Percentiles rank a stretch among this genome's conserved stretches.
These are phyloP conservation scores for Pestalotiopsis sp. DNA, from an alignment of 2,329 filamentous ascomycete species.

Conservation along the genomic window DNA sequence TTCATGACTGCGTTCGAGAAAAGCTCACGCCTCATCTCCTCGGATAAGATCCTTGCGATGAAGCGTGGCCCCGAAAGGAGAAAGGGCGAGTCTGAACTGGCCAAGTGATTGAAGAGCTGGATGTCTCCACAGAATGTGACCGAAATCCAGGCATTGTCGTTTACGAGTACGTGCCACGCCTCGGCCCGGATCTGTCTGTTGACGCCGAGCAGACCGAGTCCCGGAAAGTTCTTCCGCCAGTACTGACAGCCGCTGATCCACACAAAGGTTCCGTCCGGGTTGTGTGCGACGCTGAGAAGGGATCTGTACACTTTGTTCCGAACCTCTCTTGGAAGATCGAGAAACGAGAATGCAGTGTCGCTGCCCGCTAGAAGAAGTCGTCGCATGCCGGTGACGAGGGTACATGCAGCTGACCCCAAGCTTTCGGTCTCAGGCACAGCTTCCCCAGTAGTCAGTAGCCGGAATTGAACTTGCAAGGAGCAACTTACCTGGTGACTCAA, in stretches of 20 bases:
- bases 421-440: too few species aligned
- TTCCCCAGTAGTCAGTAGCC: too few species aligned
- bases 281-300: neutral
- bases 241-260: too few species aligned
- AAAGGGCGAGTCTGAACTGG: neutral
- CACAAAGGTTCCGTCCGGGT: too few species aligned
- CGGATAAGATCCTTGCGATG: too few species aligned
- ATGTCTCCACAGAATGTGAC: neutral
- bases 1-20: too few species aligned
- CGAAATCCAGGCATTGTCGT: neutral
- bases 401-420: neutral
- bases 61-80: too few species aligned
- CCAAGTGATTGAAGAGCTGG: neutral
- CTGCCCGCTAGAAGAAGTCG: neutral
- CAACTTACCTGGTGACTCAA: too few species aligned
- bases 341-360: neutral
- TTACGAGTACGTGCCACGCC: neutral
- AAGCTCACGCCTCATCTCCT: too few species aligned
- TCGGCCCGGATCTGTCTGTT: constrained; percentile 1
- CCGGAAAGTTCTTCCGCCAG: neutral
- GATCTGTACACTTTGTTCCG: neutral
- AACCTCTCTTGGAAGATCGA: neutral
- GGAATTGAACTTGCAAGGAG: too few species aligned
- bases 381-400: neutral
- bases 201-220: neutral